Evolutionary conservation across 805 yeast genomes (phyloP).

Genomic region (Nakazawaea sp.): DNA sequence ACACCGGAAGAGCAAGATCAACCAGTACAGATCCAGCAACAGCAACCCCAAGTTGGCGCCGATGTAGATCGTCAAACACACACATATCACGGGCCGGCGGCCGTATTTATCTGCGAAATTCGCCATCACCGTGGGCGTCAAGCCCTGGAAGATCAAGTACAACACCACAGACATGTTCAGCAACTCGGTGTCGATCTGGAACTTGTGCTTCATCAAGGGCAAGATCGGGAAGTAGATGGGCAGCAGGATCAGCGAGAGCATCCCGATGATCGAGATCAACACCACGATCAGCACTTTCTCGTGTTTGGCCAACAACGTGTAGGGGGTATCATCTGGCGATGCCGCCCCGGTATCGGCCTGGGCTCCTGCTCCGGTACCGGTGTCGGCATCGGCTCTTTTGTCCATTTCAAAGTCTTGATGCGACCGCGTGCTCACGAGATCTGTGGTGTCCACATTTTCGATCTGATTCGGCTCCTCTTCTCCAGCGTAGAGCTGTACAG

Average conservation of each 20-base stretch:
- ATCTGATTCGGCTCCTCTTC: not conserved
- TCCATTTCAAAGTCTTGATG: too few species aligned
- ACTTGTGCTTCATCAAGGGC: conserved; percentile 41
- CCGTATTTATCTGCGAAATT: conserved; percentile 60
- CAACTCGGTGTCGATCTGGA: conserved; percentile 41
- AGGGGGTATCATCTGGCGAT: too few species aligned
- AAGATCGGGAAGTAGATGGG: conserved; percentile 72
- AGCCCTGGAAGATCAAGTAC: conserved; percentile 62
- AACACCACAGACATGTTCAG: conserved; percentile 64
- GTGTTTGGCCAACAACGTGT: conserved; percentile 34
- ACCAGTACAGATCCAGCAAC: conserved; percentile 40
- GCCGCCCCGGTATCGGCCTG: too few species aligned
- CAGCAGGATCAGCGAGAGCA: conserved; percentile 61
- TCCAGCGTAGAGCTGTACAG: too few species aligned
- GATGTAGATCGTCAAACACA: conserved; percentile 41
- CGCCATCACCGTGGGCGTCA: conserved; percentile 57
- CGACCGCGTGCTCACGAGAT: conserved; percentile 3
- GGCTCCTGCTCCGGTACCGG: too few species aligned
- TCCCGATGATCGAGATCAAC: conserved; percentile 39
- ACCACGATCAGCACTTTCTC: conserved; percentile 35
- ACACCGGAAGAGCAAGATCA: conserved; percentile 52
- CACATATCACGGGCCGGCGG: conserved; percentile 54
- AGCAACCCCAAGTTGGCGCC: conserved; percentile 59
- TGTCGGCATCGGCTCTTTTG: too few species aligned
- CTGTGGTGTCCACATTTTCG: conserved; percentile 4